phyloP scores from a whole-genome alignment of 1,139 yeast genomes.

The Pichia sp. region DNA sequence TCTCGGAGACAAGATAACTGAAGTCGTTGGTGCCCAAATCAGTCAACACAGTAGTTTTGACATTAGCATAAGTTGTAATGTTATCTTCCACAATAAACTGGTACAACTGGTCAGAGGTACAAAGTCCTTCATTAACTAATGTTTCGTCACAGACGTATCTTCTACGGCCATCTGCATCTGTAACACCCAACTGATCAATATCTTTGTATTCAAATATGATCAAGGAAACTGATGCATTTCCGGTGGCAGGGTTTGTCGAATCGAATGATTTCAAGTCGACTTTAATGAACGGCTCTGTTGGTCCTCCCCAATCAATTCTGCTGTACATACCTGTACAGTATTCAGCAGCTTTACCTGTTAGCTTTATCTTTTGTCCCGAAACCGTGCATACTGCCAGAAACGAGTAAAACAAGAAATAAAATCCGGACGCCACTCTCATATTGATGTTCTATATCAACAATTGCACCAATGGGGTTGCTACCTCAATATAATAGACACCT shows the following conservation, averaged over 20 bases:
- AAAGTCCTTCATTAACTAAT: slow-evolving; percentile 55
- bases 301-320: slow-evolving; percentile 84
- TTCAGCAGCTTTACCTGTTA: slow-evolving; percentile 51
- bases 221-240: slow-evolving; percentile 51
- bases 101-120: slow-evolving; percentile 54
- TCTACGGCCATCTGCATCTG: slow-evolving; percentile 32
- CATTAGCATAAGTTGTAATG: slow-evolving; percentile 40
- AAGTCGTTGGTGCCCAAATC: slow-evolving; percentile 57
- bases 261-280: slow-evolving; percentile 32
- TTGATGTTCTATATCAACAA: neutral
- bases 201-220: slow-evolving; percentile 84
- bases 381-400: slow-evolving; percentile 14
- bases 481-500: neutral
- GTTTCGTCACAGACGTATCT: slow-evolving; percentile 72
- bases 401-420: neutral
- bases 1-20: slow-evolving; percentile 59
- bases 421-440: slow-evolving; percentile 1
- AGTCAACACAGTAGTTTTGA: slow-evolving; percentile 53
- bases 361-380: slow-evolving; percentile 31
- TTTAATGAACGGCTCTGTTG: slow-evolving; percentile 55
- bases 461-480: neutral
- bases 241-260: slow-evolving; percentile 31
- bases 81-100: slow-evolving; percentile 51
- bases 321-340: slow-evolving; percentile 89
- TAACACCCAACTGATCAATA: slow-evolving; percentile 59